phyloP scores from a whole-genome alignment of 148 eudicot species.

The Suaeda aralocaspica region DNA sequence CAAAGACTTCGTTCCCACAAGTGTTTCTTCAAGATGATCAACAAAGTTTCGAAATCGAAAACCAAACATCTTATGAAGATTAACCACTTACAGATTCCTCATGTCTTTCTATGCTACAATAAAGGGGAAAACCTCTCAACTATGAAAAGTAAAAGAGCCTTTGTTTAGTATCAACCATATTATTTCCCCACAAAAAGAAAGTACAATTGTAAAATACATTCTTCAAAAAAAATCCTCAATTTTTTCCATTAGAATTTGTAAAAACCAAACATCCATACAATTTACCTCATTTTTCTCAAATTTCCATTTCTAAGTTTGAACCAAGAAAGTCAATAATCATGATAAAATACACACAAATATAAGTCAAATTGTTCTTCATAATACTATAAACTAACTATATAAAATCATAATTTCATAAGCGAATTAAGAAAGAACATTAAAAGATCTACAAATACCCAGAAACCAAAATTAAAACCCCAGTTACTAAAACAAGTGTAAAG shows the following conservation, averaged over 20 bases:
- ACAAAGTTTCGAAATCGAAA: not conserved
- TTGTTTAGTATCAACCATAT: not conserved
- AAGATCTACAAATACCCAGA: not conserved
- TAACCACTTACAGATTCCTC: not conserved
- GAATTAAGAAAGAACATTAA: not conserved
- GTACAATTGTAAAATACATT: not conserved
- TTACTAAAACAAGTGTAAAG: not conserved
- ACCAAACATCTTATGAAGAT: not conserved
- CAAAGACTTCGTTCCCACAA: not conserved
- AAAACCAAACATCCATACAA: not conserved
- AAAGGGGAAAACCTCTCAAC: not conserved
- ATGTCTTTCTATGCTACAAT: not conserved
- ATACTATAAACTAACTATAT: not conserved
- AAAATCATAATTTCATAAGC: not conserved
- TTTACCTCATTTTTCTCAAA: not conserved
- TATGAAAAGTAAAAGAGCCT: not conserved
- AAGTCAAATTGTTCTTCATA: not conserved
- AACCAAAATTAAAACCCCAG: not conserved
- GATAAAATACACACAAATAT: not conserved
- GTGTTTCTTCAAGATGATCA: not conserved
- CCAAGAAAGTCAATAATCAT: not conserved
- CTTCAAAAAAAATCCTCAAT: not conserved
- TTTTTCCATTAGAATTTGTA: not conserved
- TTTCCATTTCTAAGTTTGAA: not conserved
- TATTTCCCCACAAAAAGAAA: not conserved